A percentile compares a stretch with the other conserved stretches of the same genome.
Evolutionary conservation across 352 stramenopile species (phyloP).

Genomic region (Plasmopara viticola): DNA sequence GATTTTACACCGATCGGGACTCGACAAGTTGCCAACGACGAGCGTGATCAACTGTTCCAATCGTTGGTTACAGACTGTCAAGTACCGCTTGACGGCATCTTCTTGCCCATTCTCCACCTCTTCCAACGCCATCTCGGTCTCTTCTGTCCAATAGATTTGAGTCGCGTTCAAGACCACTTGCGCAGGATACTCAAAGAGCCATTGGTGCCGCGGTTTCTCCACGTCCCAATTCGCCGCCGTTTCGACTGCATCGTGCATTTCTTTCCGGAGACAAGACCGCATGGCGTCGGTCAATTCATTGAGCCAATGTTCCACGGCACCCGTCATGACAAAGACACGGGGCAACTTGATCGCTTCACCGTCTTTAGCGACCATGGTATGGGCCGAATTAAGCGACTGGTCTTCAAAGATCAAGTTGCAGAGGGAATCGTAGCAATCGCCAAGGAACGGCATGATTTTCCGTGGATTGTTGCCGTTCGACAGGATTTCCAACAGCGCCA

Average conservation of each 20-base stretch:
- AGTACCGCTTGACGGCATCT: conserved; percentile 81
- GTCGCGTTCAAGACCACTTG: conserved; percentile 85
- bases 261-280: conserved; percentile 73
- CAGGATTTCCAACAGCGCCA: conserved; percentile 80
- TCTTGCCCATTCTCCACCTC: conserved; percentile 86
- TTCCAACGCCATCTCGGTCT: conserved; percentile 90
- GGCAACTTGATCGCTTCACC: conserved; percentile 55
- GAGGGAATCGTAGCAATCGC: conserved; percentile 96
- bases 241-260: conserved; percentile 86
- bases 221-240: conserved; percentile 90
- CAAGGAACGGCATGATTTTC: conserved; percentile 97
- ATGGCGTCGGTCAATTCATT: conserved; percentile 85
- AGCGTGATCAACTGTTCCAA: conserved; percentile 91
- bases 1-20: conserved; percentile 89
- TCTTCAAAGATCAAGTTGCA: conserved; percentile 81
- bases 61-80: conserved; percentile 71
- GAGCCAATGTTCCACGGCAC: conserved; percentile 80
- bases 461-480: conserved; percentile 93
- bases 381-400: conserved; percentile 65
- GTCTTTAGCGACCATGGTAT: conserved; percentile 85
- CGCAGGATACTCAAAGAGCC: conserved; percentile 95
- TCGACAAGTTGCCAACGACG: conserved; percentile 83
- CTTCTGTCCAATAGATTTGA: conserved; percentile 95
- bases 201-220: conserved; percentile 94
- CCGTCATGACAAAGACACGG: conserved; percentile 78